Base-by-base conservation (phyloP, 345 rosid species). In the Litchi chinensis region DNA sequence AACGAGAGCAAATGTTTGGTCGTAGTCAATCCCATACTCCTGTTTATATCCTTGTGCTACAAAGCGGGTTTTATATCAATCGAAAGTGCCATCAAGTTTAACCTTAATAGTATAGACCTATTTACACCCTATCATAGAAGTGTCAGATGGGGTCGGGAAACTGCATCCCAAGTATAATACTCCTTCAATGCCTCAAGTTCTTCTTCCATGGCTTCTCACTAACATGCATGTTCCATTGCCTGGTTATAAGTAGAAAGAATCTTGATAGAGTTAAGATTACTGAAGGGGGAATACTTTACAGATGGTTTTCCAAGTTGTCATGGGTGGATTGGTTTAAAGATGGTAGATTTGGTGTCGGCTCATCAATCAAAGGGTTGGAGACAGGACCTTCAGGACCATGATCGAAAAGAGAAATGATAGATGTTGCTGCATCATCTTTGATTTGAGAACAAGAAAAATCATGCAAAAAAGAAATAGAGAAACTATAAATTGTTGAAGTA, bases 181-280 rank as follows among this genome's bases (percentile, higher is more conserved):
- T 56, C 62, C 62, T 56, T n/a, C 8, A 56, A 56, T 56, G 62
- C 62, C 62, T 56, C 62, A 56, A 56, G 62, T 56, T 56, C 62
- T 56, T 56, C 62, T 41, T 41, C n/a, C 44, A 41, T 41, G 44
- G 44, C 44, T 41, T 41, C 4, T 7, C 44, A 5, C 44, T 10
- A 56, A 56, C 62, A 56, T 56, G 8, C 62, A 12, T 56, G 62
- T 56, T 56, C 62, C 21, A n/a, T 56, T 56, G 62, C 4, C 8
- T 56, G 62, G 13, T 56, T 56, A 56, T 12, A 28, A 2, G 32
- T 28, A 28, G 32, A 28, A 28, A 2, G 32, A 28, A 28, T 28
- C 32, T 28, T 28, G 11, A 10, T 7, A 0, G 11, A n/a, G 21
- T 12, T 2, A 10, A 56, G 16, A 1, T 56, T 56, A 12, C n/a